Evolutionary conservation across 140 eudicot species (phyloP).

Genomic region (Cichorium intybus): DNA sequence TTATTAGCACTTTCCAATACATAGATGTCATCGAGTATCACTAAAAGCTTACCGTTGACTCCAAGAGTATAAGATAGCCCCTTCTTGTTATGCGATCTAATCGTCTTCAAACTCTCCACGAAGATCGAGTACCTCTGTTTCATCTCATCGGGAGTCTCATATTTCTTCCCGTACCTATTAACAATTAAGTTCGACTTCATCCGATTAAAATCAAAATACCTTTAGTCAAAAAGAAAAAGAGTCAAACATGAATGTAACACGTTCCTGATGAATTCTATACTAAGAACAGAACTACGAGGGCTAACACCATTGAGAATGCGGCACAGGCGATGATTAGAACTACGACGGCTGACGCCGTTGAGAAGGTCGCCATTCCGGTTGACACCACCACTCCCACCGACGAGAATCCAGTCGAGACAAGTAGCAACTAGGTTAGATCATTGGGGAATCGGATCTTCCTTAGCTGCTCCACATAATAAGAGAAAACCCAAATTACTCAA

Average conservation of each 20-base stretch:
- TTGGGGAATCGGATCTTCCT: too few species aligned
- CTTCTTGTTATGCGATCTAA: constrained; percentile 72
- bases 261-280: not conserved
- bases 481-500: too few species aligned
- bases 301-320: too few species aligned
- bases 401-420: too few species aligned
- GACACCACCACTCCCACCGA: too few species aligned
- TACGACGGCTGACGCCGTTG: constrained; percentile 12
- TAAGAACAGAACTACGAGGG: not conserved
- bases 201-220: not conserved
- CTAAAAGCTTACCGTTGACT: constrained; percentile 56
- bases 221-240: not conserved
- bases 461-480: too few species aligned
- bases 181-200: not conserved
- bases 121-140: constrained; percentile 66
- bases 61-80: constrained; percentile 70
- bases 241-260: constrained; percentile 9
- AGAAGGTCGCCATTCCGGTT: constrained; percentile 45
- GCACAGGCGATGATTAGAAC: constrained; percentile 31
- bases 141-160: constrained; percentile 63
- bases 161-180: constrained; percentile 77
- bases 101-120: constrained; percentile 63
- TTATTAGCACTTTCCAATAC: constrained; percentile 51
- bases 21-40: not conserved
- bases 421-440: too few species aligned